Percentiles rank a stretch among this genome's conserved stretches.
phyloP scores from a whole-genome alignment of 164 flowering plant genomes.

The Brasenia schreberi region DNA sequence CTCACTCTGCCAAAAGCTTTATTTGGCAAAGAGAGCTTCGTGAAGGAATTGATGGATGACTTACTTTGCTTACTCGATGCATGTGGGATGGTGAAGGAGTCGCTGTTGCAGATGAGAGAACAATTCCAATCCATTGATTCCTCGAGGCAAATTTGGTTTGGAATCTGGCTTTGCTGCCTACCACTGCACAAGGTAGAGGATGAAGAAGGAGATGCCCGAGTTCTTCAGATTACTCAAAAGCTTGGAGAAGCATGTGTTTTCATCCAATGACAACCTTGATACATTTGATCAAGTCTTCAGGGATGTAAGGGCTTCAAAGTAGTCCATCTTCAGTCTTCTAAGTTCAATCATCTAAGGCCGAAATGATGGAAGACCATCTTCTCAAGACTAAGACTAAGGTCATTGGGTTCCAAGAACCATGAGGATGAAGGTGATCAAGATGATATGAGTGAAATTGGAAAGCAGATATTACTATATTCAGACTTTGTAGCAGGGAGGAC shows the following conservation, averaged over 20 bases:
- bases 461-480: constrained; percentile 16
- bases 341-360: constrained; percentile 18
- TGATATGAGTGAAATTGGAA: constrained; percentile 20
- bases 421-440: constrained; percentile 9
- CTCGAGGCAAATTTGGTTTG: constrained; percentile 15
- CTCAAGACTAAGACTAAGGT: constrained; percentile 1
- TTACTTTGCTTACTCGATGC: constrained; percentile 25
- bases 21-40: constrained; percentile 9
- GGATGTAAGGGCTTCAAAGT: constrained; percentile 21
- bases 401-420: constrained; percentile 17
- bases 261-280: not conserved
- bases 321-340: constrained; percentile 22
- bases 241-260: constrained; percentile 2
- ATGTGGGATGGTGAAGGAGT: constrained; percentile 18
- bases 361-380: constrained; percentile 17
- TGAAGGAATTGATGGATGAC: constrained; percentile 23
- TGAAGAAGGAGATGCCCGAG: constrained; percentile 19
- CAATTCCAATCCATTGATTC: constrained; percentile 17
- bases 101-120: constrained; percentile 16
- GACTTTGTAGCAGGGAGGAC: constrained; percentile 9
- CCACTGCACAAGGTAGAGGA: constrained; percentile 18
- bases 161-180: constrained; percentile 10
- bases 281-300: constrained; percentile 15
- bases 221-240: constrained; percentile 15
- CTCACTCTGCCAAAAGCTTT: constrained; percentile 10